Evolutionary conservation across 2,329 filamentous ascomycete species (phyloP).

Genomic region (Aspergillus sp.): DNA sequence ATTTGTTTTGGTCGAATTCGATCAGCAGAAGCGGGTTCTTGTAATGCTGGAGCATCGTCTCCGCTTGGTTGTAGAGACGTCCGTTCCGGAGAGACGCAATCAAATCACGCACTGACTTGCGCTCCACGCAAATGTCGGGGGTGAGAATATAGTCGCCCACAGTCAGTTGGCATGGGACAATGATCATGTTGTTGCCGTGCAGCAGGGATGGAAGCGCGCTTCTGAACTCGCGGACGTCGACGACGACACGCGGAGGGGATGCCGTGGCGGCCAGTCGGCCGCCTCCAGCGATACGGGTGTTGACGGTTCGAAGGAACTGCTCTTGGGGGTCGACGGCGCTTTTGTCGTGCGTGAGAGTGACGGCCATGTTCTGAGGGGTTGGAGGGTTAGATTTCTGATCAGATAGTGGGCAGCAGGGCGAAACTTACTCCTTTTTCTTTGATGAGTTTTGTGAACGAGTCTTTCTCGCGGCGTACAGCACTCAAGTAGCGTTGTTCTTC

Average conservation of each 20-base stretch:
- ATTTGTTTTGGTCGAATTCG: conserved; percentile 96
- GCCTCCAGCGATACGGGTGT: conserved; percentile 93
- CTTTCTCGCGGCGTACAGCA: conserved; percentile 88
- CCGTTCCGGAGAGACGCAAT: conserved; percentile 91
- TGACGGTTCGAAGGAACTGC: conserved; percentile 88
- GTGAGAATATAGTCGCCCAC: conserved; percentile 95
- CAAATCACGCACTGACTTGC: conserved; percentile 88
- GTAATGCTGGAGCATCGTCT: conserved; percentile 94
- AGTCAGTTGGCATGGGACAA: conserved; percentile 93
- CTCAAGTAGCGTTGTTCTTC: conserved; percentile 94
- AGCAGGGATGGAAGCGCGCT: conserved; percentile 88
- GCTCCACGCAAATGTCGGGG: conserved; percentile 87
- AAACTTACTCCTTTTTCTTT: conserved; percentile 72
- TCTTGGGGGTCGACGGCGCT: conserved; percentile 80
- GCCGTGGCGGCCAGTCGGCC: conserved; percentile 81
- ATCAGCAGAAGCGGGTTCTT: conserved; percentile 86
- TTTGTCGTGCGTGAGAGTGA: conserved; percentile 76
- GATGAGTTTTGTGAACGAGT: conserved; percentile 91
- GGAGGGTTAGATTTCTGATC: conserved; percentile 12
- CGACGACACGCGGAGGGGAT: conserved; percentile 83
- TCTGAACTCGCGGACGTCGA: conserved; percentile 94
- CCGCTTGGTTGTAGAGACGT: conserved; percentile 85
- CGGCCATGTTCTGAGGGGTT: conserved; percentile 66
- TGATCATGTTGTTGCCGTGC: conserved; percentile 81
- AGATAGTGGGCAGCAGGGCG: background rate